Evolutionary conservation across 441 rosid genomes (phyloP).

Genomic region (Euphorbia corollata): DNA sequence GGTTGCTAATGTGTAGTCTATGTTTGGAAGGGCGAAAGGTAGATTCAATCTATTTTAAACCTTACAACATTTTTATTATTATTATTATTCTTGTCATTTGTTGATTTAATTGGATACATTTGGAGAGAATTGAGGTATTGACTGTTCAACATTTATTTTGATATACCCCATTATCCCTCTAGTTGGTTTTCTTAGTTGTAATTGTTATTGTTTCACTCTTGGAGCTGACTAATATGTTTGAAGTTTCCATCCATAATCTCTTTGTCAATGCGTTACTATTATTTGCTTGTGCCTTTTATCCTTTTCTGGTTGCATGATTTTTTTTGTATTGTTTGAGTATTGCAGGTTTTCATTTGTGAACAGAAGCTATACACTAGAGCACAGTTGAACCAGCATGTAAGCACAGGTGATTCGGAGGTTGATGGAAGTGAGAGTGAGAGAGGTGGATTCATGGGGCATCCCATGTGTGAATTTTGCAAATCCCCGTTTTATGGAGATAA

Average conservation of each 20-base stretch:
- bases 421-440: conserved; percentile 95
- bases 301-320: conserved; percentile 9
- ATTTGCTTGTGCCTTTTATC: not conserved
- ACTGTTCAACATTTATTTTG: not conserved
- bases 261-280: not conserved
- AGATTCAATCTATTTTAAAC: conserved; percentile 12
- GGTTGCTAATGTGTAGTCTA: conserved; percentile 68
- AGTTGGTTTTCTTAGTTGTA: not conserved
- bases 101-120: not conserved
- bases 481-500: conserved; percentile 86
- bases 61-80: not conserved
- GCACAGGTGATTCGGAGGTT: conserved; percentile 80
- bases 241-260: not conserved
- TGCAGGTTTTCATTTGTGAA: conserved; percentile 79
- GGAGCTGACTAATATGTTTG: not conserved
- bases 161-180: not conserved
- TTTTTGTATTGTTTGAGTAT: conserved; percentile 17
- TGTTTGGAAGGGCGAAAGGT: conserved; percentile 97
- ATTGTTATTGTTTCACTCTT: not conserved
- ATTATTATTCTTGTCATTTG: not conserved
- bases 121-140: not conserved
- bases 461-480: conserved; percentile 83
- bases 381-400: conserved; percentile 75
- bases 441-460: conserved; percentile 92
- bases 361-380: conserved; percentile 74